phyloP scores from a whole-genome alignment of 2,329 filamentous ascomycete species.

The Trichoderma afroharzianum region DNA sequence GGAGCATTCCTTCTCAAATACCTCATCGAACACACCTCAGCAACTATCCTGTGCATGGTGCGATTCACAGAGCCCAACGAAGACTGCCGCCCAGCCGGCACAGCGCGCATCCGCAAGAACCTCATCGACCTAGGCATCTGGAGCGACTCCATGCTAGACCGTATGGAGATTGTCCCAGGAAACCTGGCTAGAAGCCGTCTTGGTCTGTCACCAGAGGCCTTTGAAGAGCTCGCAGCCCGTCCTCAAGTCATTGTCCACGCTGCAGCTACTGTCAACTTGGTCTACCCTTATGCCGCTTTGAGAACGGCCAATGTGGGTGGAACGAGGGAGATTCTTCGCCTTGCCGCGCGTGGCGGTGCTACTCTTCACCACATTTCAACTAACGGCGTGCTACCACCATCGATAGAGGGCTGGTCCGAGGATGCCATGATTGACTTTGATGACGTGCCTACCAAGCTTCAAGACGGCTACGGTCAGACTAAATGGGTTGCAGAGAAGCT shows the following conservation, averaged over 20 bases:
- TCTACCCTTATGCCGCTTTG: slow-evolving; percentile 76
- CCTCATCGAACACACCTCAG: slow-evolving; percentile 64
- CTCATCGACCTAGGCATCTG: slow-evolving; percentile 75
- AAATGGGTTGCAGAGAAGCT: slow-evolving; percentile 81
- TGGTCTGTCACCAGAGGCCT: slow-evolving; percentile 62
- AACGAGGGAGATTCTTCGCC: slow-evolving; percentile 69
- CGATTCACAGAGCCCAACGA: slow-evolving; percentile 66
- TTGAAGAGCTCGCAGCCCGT: slow-evolving; percentile 60
- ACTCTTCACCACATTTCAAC: slow-evolving; percentile 78
- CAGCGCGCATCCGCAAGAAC: slow-evolving; percentile 71
- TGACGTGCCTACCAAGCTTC: slow-evolving; percentile 64
- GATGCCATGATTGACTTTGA: slow-evolving; percentile 63
- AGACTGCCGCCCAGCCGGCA: slow-evolving; percentile 61
- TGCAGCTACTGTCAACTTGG: slow-evolving; percentile 73
- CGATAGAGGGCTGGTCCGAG: slow-evolving; percentile 67
- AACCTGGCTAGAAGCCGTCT: slow-evolving; percentile 67
- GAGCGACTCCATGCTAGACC: slow-evolving; percentile 73
- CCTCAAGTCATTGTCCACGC: slow-evolving; percentile 74
- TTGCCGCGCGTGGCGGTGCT: slow-evolving; percentile 63
- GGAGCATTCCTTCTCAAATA: slow-evolving; percentile 71
- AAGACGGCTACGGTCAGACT: slow-evolving; percentile 73
- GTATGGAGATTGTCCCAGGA: slow-evolving; percentile 70
- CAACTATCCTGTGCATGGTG: slow-evolving; percentile 68
- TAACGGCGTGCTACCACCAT: slow-evolving; percentile 73
- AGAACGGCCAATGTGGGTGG: slow-evolving; percentile 73